phyloP scores from a whole-genome alignment of 805 yeast genomes.

The Pichia cephalocereana region DNA sequence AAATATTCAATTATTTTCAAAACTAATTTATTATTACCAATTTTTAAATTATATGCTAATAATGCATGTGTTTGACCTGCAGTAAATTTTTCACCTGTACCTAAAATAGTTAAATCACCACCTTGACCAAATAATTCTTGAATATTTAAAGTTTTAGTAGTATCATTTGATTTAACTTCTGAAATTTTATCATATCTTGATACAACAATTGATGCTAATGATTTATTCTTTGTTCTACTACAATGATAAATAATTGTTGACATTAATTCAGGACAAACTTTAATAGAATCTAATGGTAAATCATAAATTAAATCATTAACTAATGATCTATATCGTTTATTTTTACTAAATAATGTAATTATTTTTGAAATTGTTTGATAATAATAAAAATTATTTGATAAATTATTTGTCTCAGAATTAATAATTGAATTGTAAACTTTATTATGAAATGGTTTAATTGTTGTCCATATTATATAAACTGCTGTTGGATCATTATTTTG shows the following conservation, averaged over 20 bases:
- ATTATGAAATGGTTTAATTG: constrained; percentile 24
- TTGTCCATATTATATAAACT: constrained; percentile 21
- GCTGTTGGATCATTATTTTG: constrained; percentile 18
- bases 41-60: constrained; percentile 19
- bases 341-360: constrained; percentile 23
- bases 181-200: constrained; percentile 15
- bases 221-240: constrained; percentile 18
- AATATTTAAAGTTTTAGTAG: constrained; percentile 3
- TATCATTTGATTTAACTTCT: background rate
- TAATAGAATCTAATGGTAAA: constrained; percentile 27
- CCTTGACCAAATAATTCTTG: constrained; percentile 4
- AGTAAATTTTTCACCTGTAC: constrained; percentile 16
- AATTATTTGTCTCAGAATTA: constrained; percentile 19
- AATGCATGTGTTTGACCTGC: constrained; percentile 24
- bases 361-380: constrained; percentile 21
- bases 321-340: constrained; percentile 19
- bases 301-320: constrained; percentile 20
- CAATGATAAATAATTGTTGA: constrained; percentile 23
- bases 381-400: constrained; percentile 21
- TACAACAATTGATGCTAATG: constrained; percentile 20
- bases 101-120: constrained; percentile 7
- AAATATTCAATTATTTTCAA: constrained; percentile 22
- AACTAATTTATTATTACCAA: constrained; percentile 21
- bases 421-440: constrained; percentile 18
- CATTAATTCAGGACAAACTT: constrained; percentile 26